Conservation (phyloP, 2,329 filamentous ascomycete species). For the Teratosphaeria zuluensis region DNA sequence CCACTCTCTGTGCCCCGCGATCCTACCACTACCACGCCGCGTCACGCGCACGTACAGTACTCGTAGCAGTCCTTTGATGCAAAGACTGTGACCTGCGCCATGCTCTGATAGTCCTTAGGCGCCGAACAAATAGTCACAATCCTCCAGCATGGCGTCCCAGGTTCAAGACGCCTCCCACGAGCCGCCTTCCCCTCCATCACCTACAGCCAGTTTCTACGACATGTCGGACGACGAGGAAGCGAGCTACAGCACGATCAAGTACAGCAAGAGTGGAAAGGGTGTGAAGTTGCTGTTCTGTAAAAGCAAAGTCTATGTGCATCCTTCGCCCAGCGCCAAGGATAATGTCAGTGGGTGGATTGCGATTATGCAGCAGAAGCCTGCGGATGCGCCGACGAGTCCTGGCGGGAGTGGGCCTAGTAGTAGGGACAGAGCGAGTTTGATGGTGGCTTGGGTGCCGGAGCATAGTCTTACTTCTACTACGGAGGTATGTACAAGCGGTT, state of each 20-base stretch:
- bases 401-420: constrained; percentile 1
- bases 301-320: constrained; percentile 98
- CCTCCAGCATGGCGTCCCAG: not conserved
- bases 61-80: no score
- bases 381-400: constrained; percentile 14
- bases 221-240: constrained; percentile 94
- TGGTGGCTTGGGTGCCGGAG: constrained; percentile 91
- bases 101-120: not conserved
- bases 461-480: constrained; percentile 48
- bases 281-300: constrained; percentile 94
- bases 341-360: constrained; percentile 93
- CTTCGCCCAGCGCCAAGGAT: constrained; percentile 84
- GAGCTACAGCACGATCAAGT: constrained; percentile 87
- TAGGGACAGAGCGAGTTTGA: constrained; percentile 57
- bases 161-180: constrained; percentile 4
- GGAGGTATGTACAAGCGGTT: not conserved
- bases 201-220: constrained; percentile 83
- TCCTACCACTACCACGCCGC: not conserved
- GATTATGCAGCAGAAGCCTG: constrained; percentile 75
- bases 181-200: constrained; percentile 48
- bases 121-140: not conserved
- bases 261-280: constrained; percentile 64
- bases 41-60: not conserved
- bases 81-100: not conserved
- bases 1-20: not conserved